A percentile compares a stretch with the other conserved stretches of the same genome.
Evolutionary conservation across 345 rosid species (phyloP).

Genomic region (Hypericum perforatum): DNA sequence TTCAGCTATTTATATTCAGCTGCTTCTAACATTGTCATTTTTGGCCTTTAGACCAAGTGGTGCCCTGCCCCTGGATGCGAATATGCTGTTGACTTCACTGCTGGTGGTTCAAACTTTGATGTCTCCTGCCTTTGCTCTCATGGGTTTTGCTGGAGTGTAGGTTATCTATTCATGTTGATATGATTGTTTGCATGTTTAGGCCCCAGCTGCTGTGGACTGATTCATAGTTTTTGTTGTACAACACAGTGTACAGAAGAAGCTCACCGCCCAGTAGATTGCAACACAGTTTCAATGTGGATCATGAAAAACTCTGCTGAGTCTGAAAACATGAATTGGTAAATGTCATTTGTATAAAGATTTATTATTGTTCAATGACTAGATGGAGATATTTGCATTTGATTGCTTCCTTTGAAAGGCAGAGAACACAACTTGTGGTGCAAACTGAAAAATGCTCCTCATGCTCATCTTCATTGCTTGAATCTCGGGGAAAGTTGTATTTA

Average conservation of each 20-base stretch:
- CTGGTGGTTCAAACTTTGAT: conserved; percentile 67
- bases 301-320: conserved; percentile 93
- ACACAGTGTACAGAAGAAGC: conserved; percentile 94
- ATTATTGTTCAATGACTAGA: background rate
- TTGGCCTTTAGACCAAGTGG: conserved; percentile 70
- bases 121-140: conserved; percentile 72
- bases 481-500: no score
- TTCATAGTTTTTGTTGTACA: conserved; percentile 11
- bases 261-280: conserved; percentile 98
- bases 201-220: background rate
- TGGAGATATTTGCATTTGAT: background rate
- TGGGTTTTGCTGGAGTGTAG: conserved; percentile 91
- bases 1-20: background rate
- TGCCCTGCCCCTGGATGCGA: conserved; percentile 99
- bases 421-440: no score
- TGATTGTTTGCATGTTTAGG: background rate
- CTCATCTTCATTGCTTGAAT: no score
- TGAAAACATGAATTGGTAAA: conserved; percentile 96
- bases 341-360: background rate
- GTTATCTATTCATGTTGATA: conserved; percentile 11
- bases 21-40: conserved; percentile 5
- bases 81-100: conserved; percentile 72
- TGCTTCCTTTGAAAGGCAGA: background rate
- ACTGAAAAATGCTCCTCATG: no score
- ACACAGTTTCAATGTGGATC: conserved; percentile 83